Base-by-base conservation (phyloP, 352 stramenopile genomes). In the Albugo candida region DNA sequence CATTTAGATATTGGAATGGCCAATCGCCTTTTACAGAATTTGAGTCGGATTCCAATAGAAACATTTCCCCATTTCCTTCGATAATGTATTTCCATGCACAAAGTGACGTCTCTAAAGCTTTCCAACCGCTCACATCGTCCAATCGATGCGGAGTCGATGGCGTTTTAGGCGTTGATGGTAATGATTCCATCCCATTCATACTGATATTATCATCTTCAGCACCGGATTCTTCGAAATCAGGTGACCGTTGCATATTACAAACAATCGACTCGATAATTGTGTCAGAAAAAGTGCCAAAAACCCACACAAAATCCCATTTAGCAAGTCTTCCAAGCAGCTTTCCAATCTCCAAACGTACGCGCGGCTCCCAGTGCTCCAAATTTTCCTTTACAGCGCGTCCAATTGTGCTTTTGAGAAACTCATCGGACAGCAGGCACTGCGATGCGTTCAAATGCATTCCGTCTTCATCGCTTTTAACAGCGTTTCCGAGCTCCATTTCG, bases 121-220 rank as follows among this genome's bases (percentile, higher is more conserved):
- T 96, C 91, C 92, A 98, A 24, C 93, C 92, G 43, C 86, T 96
- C 3, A 95, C 96, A 56, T 98, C 92, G 54, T 98, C 92, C 45
- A 97, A 66, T 13, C 82, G 58, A 41, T 85, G 79, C 52, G 67
- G 85, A 41, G 64, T 88, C 48, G 60, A 88, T 10, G 69, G 77
- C 36, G 67, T 88, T 45, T 66, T 79, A 11, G 64, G 70, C 19
- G 73, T 87, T 21, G 64, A 70, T 10, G 72, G 72, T 31, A 31
- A 31, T 20, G 72, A 82, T 49, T 74, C 56, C 70, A 84, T 84
- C 40, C 72, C 72, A 49, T 84, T 84, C 6, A 69, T 59, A 48
- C 82, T 84, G 35, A 89, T 59, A 51, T 91, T 78, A 54, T 91
- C 75, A 49, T 89, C 76, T 31, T 65, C 48, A 17, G 81, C 39